Conservation (phyloP, 2,329 filamentous ascomycete species). For the Penicillium sp. region DNA sequence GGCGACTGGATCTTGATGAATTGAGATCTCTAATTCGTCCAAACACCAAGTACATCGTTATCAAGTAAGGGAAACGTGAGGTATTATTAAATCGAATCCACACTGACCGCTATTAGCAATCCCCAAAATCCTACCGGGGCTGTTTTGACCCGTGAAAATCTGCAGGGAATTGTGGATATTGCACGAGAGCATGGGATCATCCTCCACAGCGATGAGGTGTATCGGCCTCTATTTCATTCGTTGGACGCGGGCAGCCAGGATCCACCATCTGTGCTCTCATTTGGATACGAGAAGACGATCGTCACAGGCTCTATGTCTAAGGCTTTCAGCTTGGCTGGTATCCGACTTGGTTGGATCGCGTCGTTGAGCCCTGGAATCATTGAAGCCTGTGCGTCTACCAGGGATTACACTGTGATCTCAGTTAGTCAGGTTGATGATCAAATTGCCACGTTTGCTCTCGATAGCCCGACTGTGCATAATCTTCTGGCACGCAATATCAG, state of each 20-base stretch:
- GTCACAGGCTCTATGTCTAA: slow-evolving; percentile 85
- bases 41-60: slow-evolving; percentile 59
- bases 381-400: slow-evolving; percentile 61
- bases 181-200: slow-evolving; percentile 64
- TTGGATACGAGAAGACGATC: slow-evolving; percentile 71
- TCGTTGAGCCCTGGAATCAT: slow-evolving; percentile 64
- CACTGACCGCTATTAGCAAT: slow-evolving; percentile 53
- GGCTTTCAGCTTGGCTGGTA: slow-evolving; percentile 78
- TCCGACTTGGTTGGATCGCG: slow-evolving; percentile 81
- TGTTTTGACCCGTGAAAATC: slow-evolving; percentile 61
- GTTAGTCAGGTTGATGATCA: slow-evolving; percentile 79
- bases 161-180: slow-evolving; percentile 64
- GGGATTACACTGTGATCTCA: slow-evolving; percentile 84
- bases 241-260: slow-evolving; percentile 49
- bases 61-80: slow-evolving; percentile 49
- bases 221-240: slow-evolving; percentile 77
- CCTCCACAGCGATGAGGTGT: slow-evolving; percentile 78
- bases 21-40: slow-evolving; percentile 61
- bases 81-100: background rate
- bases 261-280: slow-evolving; percentile 68
- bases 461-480: slow-evolving; percentile 59
- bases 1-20: slow-evolving; percentile 66
- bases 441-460: slow-evolving; percentile 73
- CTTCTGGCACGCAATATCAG: slow-evolving; percentile 64
- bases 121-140: slow-evolving; percentile 71